These are phyloP conservation scores for Kregervanrija delftensis DNA, from an alignment of 805 yeast genomes.

Conservation along the genomic window DNA sequence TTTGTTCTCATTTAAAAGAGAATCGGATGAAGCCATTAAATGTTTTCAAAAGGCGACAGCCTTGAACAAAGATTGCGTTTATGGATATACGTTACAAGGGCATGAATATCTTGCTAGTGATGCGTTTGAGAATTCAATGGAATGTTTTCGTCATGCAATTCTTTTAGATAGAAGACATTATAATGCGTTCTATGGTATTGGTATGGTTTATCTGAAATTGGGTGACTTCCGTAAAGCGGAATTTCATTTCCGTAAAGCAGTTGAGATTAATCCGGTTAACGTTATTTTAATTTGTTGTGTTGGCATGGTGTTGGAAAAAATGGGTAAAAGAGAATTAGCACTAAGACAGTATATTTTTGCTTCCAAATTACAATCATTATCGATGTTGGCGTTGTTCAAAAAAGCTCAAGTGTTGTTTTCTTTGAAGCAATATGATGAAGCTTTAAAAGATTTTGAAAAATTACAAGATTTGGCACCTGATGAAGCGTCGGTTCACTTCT, in stretches of 20 bases:
- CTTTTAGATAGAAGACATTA: conserved; percentile 76
- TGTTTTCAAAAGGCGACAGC: conserved; percentile 78
- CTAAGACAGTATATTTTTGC: conserved; percentile 79
- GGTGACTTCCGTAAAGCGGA: conserved; percentile 84
- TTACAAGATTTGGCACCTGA: conserved; percentile 80
- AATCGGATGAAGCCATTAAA: conserved; percentile 82
- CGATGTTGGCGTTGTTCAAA: conserved; percentile 82
- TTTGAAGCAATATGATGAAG: conserved; percentile 63
- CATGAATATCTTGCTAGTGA: conserved; percentile 87
- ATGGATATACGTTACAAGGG: conserved; percentile 89
- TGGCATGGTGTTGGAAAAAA: conserved; percentile 85
- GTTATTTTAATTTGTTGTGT: conserved; percentile 86
- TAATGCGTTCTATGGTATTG: conserved; percentile 93
- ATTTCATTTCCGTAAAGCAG: conserved; percentile 80
- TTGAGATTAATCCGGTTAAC: conserved; percentile 83
- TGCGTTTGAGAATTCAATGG: conserved; percentile 83
- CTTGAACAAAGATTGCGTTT: conserved; percentile 56
- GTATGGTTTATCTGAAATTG: conserved; percentile 82
- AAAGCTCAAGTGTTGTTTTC: conserved; percentile 76
- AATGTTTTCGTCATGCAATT: conserved; percentile 73
- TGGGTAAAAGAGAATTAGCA: conserved; percentile 64
- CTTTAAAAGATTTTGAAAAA: conserved; percentile 67
- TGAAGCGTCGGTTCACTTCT: conserved; percentile 88
- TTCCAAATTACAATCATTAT: conserved; percentile 72
- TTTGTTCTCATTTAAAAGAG: conserved; percentile 72